These are phyloP conservation scores for Dactylorhiza incarnata DNA, from an alignment of 106 monocot genomes.

Conservation along the genomic window DNA sequence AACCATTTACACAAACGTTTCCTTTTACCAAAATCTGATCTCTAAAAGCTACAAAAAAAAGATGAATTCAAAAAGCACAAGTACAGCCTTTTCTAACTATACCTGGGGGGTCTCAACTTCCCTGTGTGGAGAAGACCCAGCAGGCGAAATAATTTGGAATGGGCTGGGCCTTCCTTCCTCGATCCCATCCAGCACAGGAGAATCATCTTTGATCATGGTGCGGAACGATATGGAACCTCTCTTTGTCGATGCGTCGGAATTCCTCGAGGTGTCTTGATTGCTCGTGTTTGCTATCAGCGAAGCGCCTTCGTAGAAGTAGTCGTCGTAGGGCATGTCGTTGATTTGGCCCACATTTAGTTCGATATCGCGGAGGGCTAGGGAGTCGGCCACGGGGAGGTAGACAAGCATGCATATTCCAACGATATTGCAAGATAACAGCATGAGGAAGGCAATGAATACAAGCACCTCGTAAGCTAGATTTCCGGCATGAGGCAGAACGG, in stretches of 20 bases:
- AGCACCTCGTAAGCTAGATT: conserved; percentile 30
- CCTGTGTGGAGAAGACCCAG: conserved; percentile 15
- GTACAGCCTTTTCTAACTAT: conserved; percentile 19
- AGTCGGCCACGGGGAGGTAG: conserved; percentile 62
- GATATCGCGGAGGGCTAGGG: conserved; percentile 34
- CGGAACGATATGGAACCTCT: conserved; percentile 69
- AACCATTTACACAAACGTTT: conserved; percentile 7
- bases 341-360: conserved; percentile 21
- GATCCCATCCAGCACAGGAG: conserved; percentile 10
- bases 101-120: conserved; percentile 25
- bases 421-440: conserved; percentile 28
- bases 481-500: conserved; percentile 45
- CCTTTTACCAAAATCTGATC: not conserved
- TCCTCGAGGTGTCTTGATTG: conserved; percentile 28
- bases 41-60: conserved; percentile 1
- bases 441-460: conserved; percentile 58
- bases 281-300: conserved; percentile 40
- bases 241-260: conserved; percentile 53
- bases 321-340: conserved; percentile 52
- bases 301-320: conserved; percentile 45
- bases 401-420: conserved; percentile 56
- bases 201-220: conserved; percentile 48
- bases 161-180: conserved; percentile 13
- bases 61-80: not conserved
- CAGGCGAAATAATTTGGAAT: conserved; percentile 34